Evolutionary conservation across 1,284 basidiomycete species (phyloP), one percentile per base, ranked within the genome.

Genomic region (Fomitopsis palustris): DNA sequence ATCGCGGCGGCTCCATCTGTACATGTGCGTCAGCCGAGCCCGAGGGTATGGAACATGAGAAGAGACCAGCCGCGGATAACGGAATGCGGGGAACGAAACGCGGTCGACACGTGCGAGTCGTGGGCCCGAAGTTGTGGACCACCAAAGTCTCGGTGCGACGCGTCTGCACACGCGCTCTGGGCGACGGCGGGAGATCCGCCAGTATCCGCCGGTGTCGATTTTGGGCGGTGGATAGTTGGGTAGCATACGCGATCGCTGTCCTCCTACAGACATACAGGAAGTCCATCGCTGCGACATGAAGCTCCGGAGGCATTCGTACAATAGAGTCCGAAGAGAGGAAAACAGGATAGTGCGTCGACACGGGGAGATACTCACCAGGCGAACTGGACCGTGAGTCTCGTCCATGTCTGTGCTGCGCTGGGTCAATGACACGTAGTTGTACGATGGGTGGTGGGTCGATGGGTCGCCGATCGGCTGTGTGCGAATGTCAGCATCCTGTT

Each of bases 371-470:
- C 71, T 55, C 51, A 70, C 70, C 69, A 31, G 71, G 71, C 0
- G 71, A 71, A 49, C 70, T 71, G 0, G 69, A 63, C n/a, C 70
- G 61, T 8, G 67, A 67, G 31, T 66, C 63, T 53, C 61, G 61
- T 27, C 64, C 60, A 47, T 64, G 63, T 38, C 65, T 66, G 38
- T 75, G 78, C 41, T 79, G 75, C n/a, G 82, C 73, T 8, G 82
- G 85, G 73, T 93, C 91, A 65, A 93, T 82, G 58, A 98, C 92
- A 56, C 91, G 87, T 7, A 98, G 84, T 74, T 96, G 94, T n/a
- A 98, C 87, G 72, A 98, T 96, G 14, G 96, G 96, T 0, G 95
- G 94, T 0, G 96, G 96, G 78, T 98, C 95, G 70, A 98, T 94
- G 2, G 96, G 95, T 31, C 96, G 82, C 39, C 95, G 84, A 78